Percentiles rank a stretch among this genome's conserved stretches.
Evolutionary conservation across 306 rosid species (phyloP).

Genomic region (Senna tora): DNA sequence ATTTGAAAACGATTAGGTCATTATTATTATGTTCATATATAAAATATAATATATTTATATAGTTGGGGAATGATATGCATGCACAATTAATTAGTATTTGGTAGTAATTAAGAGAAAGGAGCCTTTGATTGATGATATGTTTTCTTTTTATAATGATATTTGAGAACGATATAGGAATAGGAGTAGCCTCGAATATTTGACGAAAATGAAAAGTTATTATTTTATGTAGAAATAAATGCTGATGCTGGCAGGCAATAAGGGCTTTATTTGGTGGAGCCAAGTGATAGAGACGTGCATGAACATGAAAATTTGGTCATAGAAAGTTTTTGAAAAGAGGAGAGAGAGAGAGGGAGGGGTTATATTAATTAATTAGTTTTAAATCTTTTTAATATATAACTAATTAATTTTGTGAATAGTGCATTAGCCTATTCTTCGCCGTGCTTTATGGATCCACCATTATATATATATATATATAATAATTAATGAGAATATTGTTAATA

Average conservation of each 20-base stretch:
- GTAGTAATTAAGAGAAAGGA: slow-evolving; percentile 20
- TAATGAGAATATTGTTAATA: not conserved
- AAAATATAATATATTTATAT: not conserved
- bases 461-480: slow-evolving; percentile 25
- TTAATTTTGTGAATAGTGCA: not conserved
- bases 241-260: slow-evolving; percentile 59
- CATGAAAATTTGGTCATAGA: slow-evolving; percentile 36
- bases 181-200: slow-evolving; percentile 24
- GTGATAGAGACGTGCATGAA: slow-evolving; percentile 88
- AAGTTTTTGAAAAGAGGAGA: slow-evolving; percentile 32
- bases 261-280: slow-evolving; percentile 59
- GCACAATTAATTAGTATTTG: slow-evolving; percentile 40
- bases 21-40: not conserved
- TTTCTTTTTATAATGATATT: slow-evolving; percentile 4
- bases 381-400: not conserved
- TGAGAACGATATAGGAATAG: slow-evolving; percentile 18
- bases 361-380: no score
- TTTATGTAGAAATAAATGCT: slow-evolving; percentile 47
- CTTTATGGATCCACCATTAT: slow-evolving; percentile 65
- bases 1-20: slow-evolving; percentile 21
- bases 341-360: not conserved
- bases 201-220: slow-evolving; percentile 46
- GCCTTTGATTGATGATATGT: slow-evolving; percentile 1
- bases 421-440: slow-evolving; percentile 70
- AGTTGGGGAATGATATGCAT: slow-evolving; percentile 53